Percentiles rank a stretch among this genome's conserved stretches.
Conservation (phyloP, 306 rosid species). For the Cyamopsis tetragonoloba region DNA sequence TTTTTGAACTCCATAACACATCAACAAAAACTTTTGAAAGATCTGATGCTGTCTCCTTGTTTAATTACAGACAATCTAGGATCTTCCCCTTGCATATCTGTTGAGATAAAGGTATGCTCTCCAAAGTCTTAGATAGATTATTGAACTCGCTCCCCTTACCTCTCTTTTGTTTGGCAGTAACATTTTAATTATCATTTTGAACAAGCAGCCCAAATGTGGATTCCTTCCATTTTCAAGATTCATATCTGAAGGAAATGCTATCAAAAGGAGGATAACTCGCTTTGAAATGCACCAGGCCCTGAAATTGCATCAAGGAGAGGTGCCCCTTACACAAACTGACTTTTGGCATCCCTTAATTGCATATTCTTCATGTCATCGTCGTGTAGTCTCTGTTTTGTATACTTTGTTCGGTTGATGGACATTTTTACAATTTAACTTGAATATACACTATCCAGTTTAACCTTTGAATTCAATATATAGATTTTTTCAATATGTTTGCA, state of each 20-base stretch:
- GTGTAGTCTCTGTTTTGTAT: constrained; percentile 17
- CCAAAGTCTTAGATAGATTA: constrained; percentile 13
- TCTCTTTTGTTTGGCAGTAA: not conserved
- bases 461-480: constrained; percentile 18
- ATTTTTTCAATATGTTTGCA: constrained; percentile 34
- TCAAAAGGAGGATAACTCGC: constrained; percentile 67
- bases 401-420: not conserved
- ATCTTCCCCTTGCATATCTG: constrained; percentile 61
- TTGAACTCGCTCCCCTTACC: not conserved
- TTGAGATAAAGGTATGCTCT: constrained; percentile 81
- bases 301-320: constrained; percentile 85
- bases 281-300: constrained; percentile 93
- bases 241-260: constrained; percentile 61
- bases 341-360: not conserved
- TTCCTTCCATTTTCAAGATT: constrained; percentile 79
- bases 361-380: constrained; percentile 12
- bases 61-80: constrained; percentile 52
- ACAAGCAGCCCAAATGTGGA: constrained; percentile 88
- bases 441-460: not conserved
- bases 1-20: not conserved
- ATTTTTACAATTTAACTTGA: not conserved
- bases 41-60: constrained; percentile 6
- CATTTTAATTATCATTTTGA: constrained; percentile 18
- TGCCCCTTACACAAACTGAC: constrained; percentile 17
- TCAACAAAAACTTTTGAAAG: constrained; percentile 11